These are phyloP conservation scores for Naganishia kalamii DNA, from an alignment of 768 basidiomycete species.

Conservation along the genomic window DNA sequence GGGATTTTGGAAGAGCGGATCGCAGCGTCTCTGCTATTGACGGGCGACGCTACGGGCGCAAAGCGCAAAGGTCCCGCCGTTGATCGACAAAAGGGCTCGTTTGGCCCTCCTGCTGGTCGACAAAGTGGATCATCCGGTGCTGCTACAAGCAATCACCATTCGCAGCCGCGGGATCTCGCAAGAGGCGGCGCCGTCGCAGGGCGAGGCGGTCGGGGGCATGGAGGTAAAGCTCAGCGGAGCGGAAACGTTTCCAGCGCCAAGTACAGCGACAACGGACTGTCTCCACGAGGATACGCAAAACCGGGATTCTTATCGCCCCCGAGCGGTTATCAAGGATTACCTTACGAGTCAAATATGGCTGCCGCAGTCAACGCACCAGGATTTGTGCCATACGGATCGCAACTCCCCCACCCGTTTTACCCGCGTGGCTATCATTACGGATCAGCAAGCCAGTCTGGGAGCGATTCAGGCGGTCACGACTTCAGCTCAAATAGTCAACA, in stretches of 20 bases:
- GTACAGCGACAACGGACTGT: constrained; percentile 7
- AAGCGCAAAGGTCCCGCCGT: neutral
- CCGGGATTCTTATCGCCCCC: neutral
- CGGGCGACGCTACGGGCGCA: neutral
- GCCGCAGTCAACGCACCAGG: constrained; percentile 11
- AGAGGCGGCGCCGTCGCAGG: neutral
- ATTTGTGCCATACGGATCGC: neutral
- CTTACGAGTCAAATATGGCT: constrained; percentile 6
- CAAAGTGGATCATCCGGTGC: neutral
- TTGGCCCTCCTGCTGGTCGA: neutral
- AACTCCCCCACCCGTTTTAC: neutral
- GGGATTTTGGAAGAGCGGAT: neutral
- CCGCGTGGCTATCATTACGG: constrained; percentile 10
- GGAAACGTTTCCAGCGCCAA: neutral
- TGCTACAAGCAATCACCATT: neutral
- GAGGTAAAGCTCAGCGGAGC: neutral
- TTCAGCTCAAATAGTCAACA: constrained; percentile 23
- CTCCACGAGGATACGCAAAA: neutral
- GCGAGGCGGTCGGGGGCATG: neutral
- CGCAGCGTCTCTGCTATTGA: neutral
- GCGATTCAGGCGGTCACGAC: constrained; percentile 19
- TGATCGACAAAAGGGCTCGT: neutral
- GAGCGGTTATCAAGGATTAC: neutral
- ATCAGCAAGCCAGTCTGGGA: constrained; percentile 3
- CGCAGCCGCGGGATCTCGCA: neutral